phyloP scores from a whole-genome alignment of 306 rosid genomes.

The Begonia fuchsioides region DNA sequence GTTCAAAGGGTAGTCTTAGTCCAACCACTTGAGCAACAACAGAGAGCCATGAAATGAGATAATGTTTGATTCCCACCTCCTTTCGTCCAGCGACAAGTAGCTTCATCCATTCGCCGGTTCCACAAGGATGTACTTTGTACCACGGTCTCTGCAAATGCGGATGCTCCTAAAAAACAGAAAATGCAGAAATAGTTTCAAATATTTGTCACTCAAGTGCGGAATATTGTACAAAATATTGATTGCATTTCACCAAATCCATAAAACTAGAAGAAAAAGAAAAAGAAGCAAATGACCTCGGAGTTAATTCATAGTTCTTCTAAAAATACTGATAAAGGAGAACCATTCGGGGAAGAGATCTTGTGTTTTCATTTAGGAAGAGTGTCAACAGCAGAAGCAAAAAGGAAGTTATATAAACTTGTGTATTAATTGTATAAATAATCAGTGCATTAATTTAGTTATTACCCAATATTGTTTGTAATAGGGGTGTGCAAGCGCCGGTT shows the following conservation, averaged over 20 bases:
- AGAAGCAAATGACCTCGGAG: not conserved
- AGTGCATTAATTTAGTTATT: too few relatives aligned
- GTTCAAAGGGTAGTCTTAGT: conserved; percentile 38
- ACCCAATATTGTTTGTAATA: too few relatives aligned
- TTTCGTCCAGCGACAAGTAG: conserved; percentile 31
- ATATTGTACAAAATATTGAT: not conserved
- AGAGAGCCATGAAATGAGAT: conserved; percentile 66
- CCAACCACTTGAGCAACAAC: conserved; percentile 78
- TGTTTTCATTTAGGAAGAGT: too few relatives aligned
- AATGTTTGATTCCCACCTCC: conserved; percentile 24
- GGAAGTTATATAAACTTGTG: too few relatives aligned
- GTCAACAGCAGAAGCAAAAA: too few relatives aligned
- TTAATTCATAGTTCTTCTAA: not conserved
- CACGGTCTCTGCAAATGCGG: conserved; percentile 77
- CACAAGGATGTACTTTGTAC: conserved; percentile 81
- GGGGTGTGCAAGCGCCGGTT: too few relatives aligned
- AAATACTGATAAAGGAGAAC: too few relatives aligned
- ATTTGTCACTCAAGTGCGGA: not conserved
- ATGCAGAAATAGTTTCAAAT: not conserved
- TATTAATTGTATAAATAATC: too few relatives aligned
- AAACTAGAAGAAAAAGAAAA: too few relatives aligned
- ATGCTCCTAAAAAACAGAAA: conserved; percentile 39
- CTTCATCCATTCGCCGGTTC: conserved; percentile 78
- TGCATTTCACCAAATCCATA: too few relatives aligned
- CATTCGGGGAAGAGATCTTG: too few relatives aligned